These are phyloP conservation scores for Auricularia sp. DNA, from an alignment of 768 basidiomycete species.

Conservation along the genomic window DNA sequence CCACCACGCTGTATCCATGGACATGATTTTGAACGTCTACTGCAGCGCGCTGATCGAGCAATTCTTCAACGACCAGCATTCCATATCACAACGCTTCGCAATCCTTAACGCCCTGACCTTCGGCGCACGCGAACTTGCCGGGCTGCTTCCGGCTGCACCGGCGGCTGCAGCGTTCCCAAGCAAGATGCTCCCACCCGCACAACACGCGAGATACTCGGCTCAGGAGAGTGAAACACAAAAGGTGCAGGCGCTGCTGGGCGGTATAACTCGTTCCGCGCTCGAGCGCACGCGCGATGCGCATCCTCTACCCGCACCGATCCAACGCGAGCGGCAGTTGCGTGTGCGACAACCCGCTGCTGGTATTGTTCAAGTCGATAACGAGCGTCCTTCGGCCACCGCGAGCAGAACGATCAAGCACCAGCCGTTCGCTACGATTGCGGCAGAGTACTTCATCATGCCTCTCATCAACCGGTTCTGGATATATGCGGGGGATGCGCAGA, in stretches of 20 bases:
- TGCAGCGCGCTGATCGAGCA: constrained; percentile 76
- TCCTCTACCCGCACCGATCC: constrained; percentile 46
- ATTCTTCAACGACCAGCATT: constrained; percentile 91
- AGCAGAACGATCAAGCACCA: constrained; percentile 8
- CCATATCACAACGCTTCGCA: constrained; percentile 70
- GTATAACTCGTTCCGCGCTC: constrained; percentile 53
- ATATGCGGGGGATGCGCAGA: constrained; percentile 80
- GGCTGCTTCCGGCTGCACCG: constrained; percentile 26
- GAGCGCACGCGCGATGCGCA: constrained; percentile 49
- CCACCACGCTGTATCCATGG: neutral
- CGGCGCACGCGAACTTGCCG: constrained; percentile 75
- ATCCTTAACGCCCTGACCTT: constrained; percentile 82
- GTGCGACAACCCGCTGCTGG: constrained; percentile 43
- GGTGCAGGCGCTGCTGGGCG: constrained; percentile 52
- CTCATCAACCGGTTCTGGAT: constrained; percentile 90
- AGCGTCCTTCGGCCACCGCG: neutral
- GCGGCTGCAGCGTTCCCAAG: constrained; percentile 56
- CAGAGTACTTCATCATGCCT: constrained; percentile 82
- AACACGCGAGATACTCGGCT: constrained; percentile 61
- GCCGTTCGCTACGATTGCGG: constrained; percentile 63
- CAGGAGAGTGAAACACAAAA: constrained; percentile 26
- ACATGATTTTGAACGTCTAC: neutral
- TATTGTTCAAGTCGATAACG: constrained; percentile 22
- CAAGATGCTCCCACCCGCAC: constrained; percentile 59
- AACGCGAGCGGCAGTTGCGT: constrained; percentile 63